A percentile compares a stretch with the other conserved stretches of the same genome.
Conservation (phyloP, 1,284 basidiomycete species). For the Xerocomus nothofagi region DNA sequence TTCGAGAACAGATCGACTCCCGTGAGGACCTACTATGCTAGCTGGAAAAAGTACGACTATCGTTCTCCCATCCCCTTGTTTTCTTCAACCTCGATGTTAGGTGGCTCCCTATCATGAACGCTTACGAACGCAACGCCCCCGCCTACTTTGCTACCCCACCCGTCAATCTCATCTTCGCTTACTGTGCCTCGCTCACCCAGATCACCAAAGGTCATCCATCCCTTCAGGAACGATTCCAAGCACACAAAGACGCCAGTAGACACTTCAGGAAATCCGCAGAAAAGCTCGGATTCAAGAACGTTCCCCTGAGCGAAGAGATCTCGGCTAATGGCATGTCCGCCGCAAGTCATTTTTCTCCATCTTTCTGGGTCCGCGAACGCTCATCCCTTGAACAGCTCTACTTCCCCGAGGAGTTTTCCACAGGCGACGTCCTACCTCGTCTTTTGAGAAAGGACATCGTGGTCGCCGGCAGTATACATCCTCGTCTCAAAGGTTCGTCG, state of each 20-base stretch:
- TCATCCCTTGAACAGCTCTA: slow-evolving; percentile 48
- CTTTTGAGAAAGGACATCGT: slow-evolving; percentile 73
- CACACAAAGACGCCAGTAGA: slow-evolving; percentile 74
- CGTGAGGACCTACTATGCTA: slow-evolving; percentile 82
- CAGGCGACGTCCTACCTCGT: slow-evolving; percentile 74
- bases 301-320: slow-evolving; percentile 61
- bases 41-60: slow-evolving; percentile 72
- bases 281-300: slow-evolving; percentile 72
- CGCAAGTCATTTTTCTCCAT: slow-evolving; percentile 39
- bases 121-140: slow-evolving; percentile 73
- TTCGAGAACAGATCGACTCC: slow-evolving; percentile 72
- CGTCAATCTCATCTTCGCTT: slow-evolving; percentile 92
- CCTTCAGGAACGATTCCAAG: slow-evolving; percentile 78
- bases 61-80: background rate
- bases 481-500: slow-evolving; percentile 77
- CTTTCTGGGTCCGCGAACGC: background rate
- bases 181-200: slow-evolving; percentile 74
- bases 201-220: slow-evolving; percentile 65
- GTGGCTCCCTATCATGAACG: slow-evolving; percentile 93
- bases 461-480: slow-evolving; percentile 89
- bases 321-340: slow-evolving; percentile 96
- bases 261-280: slow-evolving; percentile 73
- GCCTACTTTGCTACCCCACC: slow-evolving; percentile 96
- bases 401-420: slow-evolving; percentile 75
- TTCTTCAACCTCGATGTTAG: slow-evolving; percentile 36